These are phyloP conservation scores for Pontederia crassipes DNA, from an alignment of 176 grass and related monocot species.

Conservation along the genomic window DNA sequence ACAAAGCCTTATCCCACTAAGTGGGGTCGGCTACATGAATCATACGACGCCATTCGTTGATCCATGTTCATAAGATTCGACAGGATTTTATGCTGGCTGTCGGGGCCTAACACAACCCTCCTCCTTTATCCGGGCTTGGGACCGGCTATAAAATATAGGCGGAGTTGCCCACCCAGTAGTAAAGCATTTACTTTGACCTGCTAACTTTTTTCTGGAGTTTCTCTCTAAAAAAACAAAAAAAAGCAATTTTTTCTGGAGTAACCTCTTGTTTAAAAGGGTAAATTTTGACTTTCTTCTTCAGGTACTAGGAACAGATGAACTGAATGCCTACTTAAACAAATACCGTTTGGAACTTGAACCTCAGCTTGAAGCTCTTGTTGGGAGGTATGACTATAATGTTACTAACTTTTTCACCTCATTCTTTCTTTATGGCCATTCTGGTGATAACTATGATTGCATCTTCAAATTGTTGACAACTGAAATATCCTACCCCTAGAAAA, in stretches of 20 bases:
- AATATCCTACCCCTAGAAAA: neutral
- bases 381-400: conserved; percentile 40
- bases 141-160: too few species aligned
- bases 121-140: too few species aligned
- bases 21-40: too few species aligned
- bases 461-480: neutral
- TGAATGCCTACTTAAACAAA: conserved; percentile 89
- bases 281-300: conserved; percentile 20
- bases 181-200: too few species aligned
- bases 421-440: neutral
- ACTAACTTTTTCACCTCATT: neutral
- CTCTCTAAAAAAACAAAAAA: too few species aligned
- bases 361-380: conserved; percentile 93
- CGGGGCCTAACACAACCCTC: too few species aligned
- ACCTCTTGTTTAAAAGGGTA: conserved; percentile 10
- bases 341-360: conserved; percentile 84
- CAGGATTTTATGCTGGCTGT: too few species aligned
- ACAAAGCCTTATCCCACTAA: too few species aligned
- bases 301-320: conserved; percentile 81
- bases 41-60: too few species aligned
- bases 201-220: neutral
- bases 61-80: too few species aligned
- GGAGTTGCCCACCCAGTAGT: too few species aligned
- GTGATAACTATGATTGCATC: neutral
- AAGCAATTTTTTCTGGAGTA: conserved; percentile 4